Evolutionary conservation across 192 early-diverging fungal genomes (phyloP).

Genomic region (Dissophora ornata): DNA sequence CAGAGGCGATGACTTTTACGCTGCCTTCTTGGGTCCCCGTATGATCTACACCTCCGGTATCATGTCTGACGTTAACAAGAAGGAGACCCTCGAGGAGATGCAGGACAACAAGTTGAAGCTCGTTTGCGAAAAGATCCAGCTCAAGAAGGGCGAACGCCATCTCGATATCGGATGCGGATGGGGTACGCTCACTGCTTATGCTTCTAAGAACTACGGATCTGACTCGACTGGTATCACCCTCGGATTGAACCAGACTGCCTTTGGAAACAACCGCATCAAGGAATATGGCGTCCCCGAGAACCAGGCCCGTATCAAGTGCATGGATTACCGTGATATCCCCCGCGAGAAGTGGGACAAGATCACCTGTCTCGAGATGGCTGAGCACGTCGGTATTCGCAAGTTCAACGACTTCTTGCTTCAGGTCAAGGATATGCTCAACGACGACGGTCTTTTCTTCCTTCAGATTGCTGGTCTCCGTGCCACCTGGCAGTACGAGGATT

Average conservation of each 20-base stretch:
- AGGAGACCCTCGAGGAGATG: conserved; percentile 92
- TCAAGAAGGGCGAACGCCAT: conserved; percentile 88
- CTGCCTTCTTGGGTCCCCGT: conserved; percentile 89
- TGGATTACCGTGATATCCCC: conserved; percentile 99
- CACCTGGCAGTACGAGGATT: conserved; percentile 72
- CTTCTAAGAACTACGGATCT: conserved; percentile 89
- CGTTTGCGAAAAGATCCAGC: conserved; percentile 86
- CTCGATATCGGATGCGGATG: conserved; percentile 99
- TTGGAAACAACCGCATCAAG: conserved; percentile 85
- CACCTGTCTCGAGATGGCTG: conserved; percentile 98
- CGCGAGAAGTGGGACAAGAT: conserved; percentile 95
- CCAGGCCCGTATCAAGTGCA: conserved; percentile 85
- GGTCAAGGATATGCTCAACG: conserved; percentile 94
- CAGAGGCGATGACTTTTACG: conserved; percentile 98
- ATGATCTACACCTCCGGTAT: conserved; percentile 99
- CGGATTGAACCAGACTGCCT: conserved; percentile 90
- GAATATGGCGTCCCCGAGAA: conserved; percentile 81
- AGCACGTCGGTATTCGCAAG: conserved; percentile 96
- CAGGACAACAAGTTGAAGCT: conserved; percentile 96
- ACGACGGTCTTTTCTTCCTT: conserved; percentile 97
- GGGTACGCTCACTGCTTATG: conserved; percentile 92
- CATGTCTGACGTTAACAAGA: conserved; percentile 75
- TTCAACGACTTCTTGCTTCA: conserved; percentile 92
- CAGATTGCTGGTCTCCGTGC: conserved; percentile 96
- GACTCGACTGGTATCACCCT: conserved; percentile 95